These are phyloP conservation scores for Malassezia sp. DNA, from an alignment of 1,284 basidiomycete species.

Conservation along the genomic window DNA sequence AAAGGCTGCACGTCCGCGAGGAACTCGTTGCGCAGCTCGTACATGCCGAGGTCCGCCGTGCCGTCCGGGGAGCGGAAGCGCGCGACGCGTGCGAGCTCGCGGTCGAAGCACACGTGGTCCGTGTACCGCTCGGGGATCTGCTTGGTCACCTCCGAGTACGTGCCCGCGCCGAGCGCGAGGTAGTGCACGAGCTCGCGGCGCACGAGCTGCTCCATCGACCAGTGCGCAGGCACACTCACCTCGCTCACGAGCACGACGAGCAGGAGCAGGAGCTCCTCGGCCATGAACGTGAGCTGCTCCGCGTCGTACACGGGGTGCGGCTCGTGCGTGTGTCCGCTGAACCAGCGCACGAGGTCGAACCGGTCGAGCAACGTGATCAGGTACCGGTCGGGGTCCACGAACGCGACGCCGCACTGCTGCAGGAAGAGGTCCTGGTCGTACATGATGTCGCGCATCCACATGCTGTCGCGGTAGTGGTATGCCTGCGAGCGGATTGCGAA, in stretches of 20 bases:
- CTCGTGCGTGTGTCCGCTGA: slow-evolving; percentile 51
- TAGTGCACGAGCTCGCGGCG: slow-evolving; percentile 80
- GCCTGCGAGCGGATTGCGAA: slow-evolving; percentile 87
- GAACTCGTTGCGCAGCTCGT: slow-evolving; percentile 71
- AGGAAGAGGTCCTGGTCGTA: slow-evolving; percentile 94
- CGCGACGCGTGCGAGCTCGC: slow-evolving; percentile 66
- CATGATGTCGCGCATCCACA: slow-evolving; percentile 76
- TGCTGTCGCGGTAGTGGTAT: slow-evolving; percentile 92
- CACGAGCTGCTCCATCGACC: slow-evolving; percentile 60
- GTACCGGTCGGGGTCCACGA: slow-evolving; percentile 67
- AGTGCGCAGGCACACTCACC: slow-evolving; percentile 61
- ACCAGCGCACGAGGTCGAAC: slow-evolving; percentile 70
- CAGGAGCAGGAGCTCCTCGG: slow-evolving; percentile 82
- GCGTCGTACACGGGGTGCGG: slow-evolving; percentile 54
- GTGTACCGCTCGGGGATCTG: slow-evolving; percentile 78
- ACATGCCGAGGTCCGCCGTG: slow-evolving; percentile 67
- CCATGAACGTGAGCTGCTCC: slow-evolving; percentile 65
- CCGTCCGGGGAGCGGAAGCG: slow-evolving; percentile 70
- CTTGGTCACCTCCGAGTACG: slow-evolving; percentile 84
- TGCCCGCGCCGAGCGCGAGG: slow-evolving; percentile 72
- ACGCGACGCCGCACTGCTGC: slow-evolving; percentile 60
- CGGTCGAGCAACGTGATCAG: slow-evolving; percentile 79
- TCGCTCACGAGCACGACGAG: slow-evolving; percentile 79
- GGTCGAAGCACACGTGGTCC: slow-evolving; percentile 74
- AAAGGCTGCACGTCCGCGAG: slow-evolving; percentile 86